Percentiles rank a stretch among this genome's conserved stretches.
Evolutionary conservation across 31 red algal genomes (phyloP).

Genomic region (Asparagopsis taxiformis): DNA sequence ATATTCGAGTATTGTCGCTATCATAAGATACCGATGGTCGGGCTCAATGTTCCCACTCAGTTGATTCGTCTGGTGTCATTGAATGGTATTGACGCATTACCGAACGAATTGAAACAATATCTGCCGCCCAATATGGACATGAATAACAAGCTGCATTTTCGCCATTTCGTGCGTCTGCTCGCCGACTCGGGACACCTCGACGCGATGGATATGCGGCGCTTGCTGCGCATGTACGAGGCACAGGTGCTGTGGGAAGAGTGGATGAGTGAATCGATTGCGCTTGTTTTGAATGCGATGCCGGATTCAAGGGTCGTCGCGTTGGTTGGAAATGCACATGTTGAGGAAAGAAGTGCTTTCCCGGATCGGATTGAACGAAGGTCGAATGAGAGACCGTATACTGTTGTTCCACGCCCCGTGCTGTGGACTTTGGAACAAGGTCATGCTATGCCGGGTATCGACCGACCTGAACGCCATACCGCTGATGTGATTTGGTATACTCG

Average conservation of each 20-base stretch:
- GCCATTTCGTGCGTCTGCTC: constrained; percentile 63
- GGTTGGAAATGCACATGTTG: constrained; percentile 79
- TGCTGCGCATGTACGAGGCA: constrained; percentile 67
- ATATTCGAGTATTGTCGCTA: constrained; percentile 78
- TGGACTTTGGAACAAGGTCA: constrained; percentile 49
- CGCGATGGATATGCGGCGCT: neutral
- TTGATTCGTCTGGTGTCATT: constrained; percentile 46
- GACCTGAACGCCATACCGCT: constrained; percentile 40
- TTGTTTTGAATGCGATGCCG: constrained; percentile 31
- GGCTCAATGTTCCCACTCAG: constrained; percentile 67
- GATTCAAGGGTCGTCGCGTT: constrained; percentile 58
- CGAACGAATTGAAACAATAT: constrained; percentile 38
- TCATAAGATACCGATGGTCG: constrained; percentile 66
- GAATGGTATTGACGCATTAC: constrained; percentile 71
- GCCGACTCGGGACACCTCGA: constrained; percentile 6
- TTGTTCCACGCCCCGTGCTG: constrained; percentile 63
- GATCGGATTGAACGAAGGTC: constrained; percentile 69
- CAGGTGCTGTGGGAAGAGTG: constrained; percentile 86
- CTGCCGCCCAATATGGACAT: constrained; percentile 84
- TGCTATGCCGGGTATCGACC: constrained; percentile 43
- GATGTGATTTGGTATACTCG: constrained; percentile 87
- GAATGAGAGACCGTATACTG: constrained; percentile 55
- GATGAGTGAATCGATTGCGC: constrained; percentile 76
- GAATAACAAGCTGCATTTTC: constrained; percentile 52
- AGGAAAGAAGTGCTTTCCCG: constrained; percentile 65